A percentile compares a stretch with the other conserved stretches of the same genome.
Conservation (phyloP, 352 stramenopile genomes). For the Pythium aquatile region DNA sequence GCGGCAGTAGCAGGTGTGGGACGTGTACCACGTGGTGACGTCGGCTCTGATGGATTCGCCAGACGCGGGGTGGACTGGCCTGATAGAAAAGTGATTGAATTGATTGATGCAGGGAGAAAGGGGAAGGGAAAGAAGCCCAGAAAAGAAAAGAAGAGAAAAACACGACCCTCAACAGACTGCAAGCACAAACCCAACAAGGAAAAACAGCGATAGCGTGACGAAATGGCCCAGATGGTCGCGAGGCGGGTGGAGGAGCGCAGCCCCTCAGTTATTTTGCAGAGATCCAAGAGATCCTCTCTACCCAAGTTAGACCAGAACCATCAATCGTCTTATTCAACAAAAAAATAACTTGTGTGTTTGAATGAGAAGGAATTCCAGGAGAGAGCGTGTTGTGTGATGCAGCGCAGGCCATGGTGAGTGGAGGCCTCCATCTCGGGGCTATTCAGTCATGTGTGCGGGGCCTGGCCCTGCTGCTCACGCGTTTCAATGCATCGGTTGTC, state of each 20-base stretch:
- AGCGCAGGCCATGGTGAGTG: background rate
- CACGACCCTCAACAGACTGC: background rate
- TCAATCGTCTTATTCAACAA: background rate
- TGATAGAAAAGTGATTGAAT: slow-evolving; percentile 9
- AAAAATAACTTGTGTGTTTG: background rate
- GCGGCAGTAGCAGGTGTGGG: background rate
- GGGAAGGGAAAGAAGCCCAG: background rate
- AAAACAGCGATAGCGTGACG: background rate
- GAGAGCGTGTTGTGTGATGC: background rate
- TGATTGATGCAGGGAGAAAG: slow-evolving; percentile 3
- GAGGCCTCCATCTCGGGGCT: background rate
- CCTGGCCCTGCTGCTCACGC: slow-evolving; percentile 1
- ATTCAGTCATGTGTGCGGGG: background rate
- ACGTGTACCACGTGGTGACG: slow-evolving; percentile 5
- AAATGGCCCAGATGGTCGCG: background rate
- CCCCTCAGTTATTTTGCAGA: background rate
- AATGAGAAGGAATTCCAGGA: background rate
- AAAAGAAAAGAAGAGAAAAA: slow-evolving; percentile 6
- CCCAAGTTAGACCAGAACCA: background rate
- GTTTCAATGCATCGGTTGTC: background rate
- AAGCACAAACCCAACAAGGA: background rate
- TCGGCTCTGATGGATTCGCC: slow-evolving; percentile 5
- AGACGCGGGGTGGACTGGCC: background rate
- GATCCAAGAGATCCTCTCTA: background rate
- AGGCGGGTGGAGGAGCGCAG: background rate